Conservation (phyloP, 306 rosid genomes). For the Phaseolus lunatus region DNA sequence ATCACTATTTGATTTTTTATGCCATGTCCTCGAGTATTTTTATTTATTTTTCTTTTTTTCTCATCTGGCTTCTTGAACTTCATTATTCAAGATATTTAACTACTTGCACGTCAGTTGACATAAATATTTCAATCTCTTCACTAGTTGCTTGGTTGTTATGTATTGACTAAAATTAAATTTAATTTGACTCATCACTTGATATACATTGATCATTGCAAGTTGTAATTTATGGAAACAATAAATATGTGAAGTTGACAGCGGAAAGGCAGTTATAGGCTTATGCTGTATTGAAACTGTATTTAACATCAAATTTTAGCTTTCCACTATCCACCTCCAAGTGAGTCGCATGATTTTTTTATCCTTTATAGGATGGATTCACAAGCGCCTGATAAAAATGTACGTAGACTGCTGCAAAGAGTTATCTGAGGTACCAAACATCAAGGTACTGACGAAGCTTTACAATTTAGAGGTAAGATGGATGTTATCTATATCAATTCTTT, state of each 20-base stretch:
- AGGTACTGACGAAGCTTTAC: conserved; percentile 83
- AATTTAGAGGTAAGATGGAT: conserved; percentile 77
- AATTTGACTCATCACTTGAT: conserved; percentile 26
- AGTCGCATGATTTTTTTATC: conserved; percentile 29
- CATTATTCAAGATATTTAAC: conserved; percentile 5
- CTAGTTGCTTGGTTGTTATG: conserved; percentile 19
- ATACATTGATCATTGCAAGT: conserved; percentile 34
- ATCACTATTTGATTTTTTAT: conserved; percentile 22
- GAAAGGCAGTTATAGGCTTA: conserved; percentile 19
- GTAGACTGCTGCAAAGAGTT: conserved; percentile 75
- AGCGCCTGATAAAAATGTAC: conserved; percentile 81
- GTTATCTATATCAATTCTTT: conserved; percentile 11
- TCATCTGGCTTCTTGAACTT: conserved; percentile 9
- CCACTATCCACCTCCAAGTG: conserved; percentile 18
- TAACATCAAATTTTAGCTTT: conserved; percentile 33
- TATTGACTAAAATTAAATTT: background rate
- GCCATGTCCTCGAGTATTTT: conserved; percentile 17
- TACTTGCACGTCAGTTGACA: conserved; percentile 19
- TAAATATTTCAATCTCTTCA: conserved; percentile 22
- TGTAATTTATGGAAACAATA: conserved; percentile 11
- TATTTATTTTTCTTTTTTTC: background rate
- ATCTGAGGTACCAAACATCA: conserved; percentile 74
- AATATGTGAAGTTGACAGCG: conserved; percentile 13
- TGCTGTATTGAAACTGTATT: conserved; percentile 38
- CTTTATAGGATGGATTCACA: conserved; percentile 81